Evolutionary conservation across 2,329 filamentous ascomycete species (phyloP).

Genomic region (Dendrostoma leiphaemia): DNA sequence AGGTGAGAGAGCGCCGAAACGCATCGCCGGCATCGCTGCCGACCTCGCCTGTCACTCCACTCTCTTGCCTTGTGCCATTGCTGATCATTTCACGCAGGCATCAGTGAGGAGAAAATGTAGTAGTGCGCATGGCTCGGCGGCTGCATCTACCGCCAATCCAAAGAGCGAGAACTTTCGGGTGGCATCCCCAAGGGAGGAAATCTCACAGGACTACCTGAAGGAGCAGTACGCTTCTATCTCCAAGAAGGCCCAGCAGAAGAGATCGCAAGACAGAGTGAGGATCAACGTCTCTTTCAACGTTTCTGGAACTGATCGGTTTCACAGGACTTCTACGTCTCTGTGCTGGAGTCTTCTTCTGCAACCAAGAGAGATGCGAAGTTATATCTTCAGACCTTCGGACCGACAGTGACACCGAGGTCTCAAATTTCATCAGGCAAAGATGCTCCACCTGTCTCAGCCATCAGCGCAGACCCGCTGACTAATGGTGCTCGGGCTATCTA

Average conservation of each 20-base stretch:
- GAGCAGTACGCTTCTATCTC: constrained; percentile 38
- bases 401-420: constrained; percentile 30
- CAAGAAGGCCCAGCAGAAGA: constrained; percentile 45
- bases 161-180: constrained; percentile 21
- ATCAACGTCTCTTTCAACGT: background rate
- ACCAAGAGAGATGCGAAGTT: constrained; percentile 91
- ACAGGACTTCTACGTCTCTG: constrained; percentile 80
- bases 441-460: constrained; percentile 24
- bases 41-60: too few relatives aligned
- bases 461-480: constrained; percentile 12
- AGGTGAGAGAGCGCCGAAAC: constrained; percentile 28
- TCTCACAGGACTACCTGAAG: constrained; percentile 25
- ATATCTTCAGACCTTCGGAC: constrained; percentile 83
- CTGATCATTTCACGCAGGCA: background rate
- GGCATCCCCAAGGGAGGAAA: constrained; percentile 26
- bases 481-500: constrained; percentile 29
- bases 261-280: constrained; percentile 46
- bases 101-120: constrained; percentile 9
- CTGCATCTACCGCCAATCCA: constrained; percentile 23
- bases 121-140: constrained; percentile 15
- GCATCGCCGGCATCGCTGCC: background rate
- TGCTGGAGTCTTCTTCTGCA: constrained; percentile 85
- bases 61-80: background rate
- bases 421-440: constrained; percentile 31
- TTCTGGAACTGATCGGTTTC: constrained; percentile 8